phyloP scores from a whole-genome alignment of 2,329 filamentous ascomycete genomes.

The Penicillium decumbens region DNA sequence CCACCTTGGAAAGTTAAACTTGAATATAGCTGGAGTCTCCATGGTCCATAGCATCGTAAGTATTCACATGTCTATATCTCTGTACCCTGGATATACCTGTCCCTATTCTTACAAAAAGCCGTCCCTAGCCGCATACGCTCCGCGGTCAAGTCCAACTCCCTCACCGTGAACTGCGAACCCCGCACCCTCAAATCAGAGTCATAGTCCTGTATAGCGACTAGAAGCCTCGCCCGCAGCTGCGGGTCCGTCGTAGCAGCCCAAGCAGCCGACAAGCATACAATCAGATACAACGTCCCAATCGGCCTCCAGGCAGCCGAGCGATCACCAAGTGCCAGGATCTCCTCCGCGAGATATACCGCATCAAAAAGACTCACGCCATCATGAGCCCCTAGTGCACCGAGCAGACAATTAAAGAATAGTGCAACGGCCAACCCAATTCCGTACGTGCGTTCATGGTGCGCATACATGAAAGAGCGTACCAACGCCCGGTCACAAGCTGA shows the following conservation, averaged over 20 bases:
- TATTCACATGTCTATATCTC: neutral
- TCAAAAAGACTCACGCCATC: conserved; percentile 17
- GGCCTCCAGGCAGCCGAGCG: conserved; percentile 28
- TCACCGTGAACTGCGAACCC: neutral
- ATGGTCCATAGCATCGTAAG: neutral
- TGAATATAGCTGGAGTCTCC: neutral
- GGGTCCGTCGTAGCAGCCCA: conserved; percentile 24
- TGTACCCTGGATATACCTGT: neutral
- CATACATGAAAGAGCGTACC: conserved; percentile 18
- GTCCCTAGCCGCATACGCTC: conserved; percentile 12
- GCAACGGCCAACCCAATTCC: conserved; percentile 30
- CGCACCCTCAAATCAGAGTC: conserved; percentile 20
- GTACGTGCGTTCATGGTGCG: conserved; percentile 34
- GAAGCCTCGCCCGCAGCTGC: conserved; percentile 12
- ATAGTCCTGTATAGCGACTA: conserved; percentile 24
- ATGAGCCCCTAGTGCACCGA: conserved; percentile 27
- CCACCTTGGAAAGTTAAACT: neutral
- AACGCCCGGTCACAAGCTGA: neutral
- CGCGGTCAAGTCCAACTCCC: conserved; percentile 8
- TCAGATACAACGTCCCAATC: conserved; percentile 30
- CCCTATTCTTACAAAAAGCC: neutral
- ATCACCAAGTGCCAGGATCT: conserved; percentile 29
- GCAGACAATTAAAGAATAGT: conserved; percentile 32
- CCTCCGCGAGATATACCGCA: conserved; percentile 19
- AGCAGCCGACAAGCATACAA: conserved; percentile 25